Base-by-base conservation (phyloP, 2,329 filamentous ascomycete genomes). In the Pseudopyrenochaeta lycopersici region DNA sequence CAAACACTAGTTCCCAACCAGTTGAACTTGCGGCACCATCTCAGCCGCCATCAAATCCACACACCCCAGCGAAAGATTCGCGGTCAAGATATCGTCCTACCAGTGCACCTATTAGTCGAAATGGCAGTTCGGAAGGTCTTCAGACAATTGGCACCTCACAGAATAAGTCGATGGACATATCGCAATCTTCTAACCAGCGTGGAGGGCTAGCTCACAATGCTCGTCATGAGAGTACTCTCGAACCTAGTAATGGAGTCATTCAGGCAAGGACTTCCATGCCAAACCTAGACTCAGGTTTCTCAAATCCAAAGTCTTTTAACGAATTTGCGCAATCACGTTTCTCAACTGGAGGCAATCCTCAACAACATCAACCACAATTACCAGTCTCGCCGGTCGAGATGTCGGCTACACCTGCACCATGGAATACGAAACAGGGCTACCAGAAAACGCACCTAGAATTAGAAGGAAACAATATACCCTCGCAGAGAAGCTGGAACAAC, bases 31-130 rank as follows among this genome's bases (percentile, higher is more conserved):
- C 35, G 29, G 17, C 40, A n/a, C 20, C 43, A 20, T 12, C 39
- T 18, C 27, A 30, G 46, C 29, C 9, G 10, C 36, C 11, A 15
- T 4, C 21, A 18, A 27, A 51, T n/a, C 6, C 17, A 1, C 38
- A 20, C 9, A 27, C 30, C 29, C 1, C 47, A 39, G 12, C 23
- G 31, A 31, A 38, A 40, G 56, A 54, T 3, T 46, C 49, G 2
- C 36, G 51, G 4, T 54, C 56, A 11, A 53, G 62, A 46, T 62
- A 66, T n/a, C 63, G 58, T 7, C 33, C 52, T 1, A 51, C 46
- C 10, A 62, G 58, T 31, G 43, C 38, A 10, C 54, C 52, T 5
- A 54, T 56, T 10, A 54, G 31, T 6, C 51, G 55, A 41, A 46
- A 44, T 21, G 42, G 15, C 11, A 47, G 18, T 45, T 30, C 46